Evolutionary conservation across 129 eudicot species (phyloP).

Genomic region (Mikania micrantha): DNA sequence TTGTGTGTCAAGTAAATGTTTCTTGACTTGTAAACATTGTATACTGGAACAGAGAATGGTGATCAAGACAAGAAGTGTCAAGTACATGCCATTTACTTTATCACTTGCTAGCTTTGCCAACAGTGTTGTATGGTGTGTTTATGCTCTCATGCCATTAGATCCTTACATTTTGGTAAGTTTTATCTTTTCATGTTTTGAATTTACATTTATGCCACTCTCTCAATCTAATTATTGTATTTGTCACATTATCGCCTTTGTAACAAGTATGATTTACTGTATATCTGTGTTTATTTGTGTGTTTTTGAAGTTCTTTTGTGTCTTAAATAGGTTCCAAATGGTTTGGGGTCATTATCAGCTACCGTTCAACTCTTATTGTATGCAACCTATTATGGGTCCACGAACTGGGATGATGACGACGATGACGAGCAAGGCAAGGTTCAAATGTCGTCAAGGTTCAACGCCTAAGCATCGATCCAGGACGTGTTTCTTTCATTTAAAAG

Average conservation of each 20-base stretch:
- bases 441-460: constrained; percentile 25
- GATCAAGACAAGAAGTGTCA: constrained; percentile 78
- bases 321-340: constrained; percentile 66
- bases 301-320: not conserved
- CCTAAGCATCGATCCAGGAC: constrained; percentile 13
- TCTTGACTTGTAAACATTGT: too few relatives aligned
- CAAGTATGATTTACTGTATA: not conserved
- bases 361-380: constrained; percentile 62
- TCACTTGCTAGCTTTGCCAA: constrained; percentile 61
- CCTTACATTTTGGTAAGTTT: constrained; percentile 55
- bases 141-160: constrained; percentile 65
- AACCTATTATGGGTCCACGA: constrained; percentile 47
- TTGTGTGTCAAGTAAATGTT: not conserved
- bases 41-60: constrained; percentile 63
- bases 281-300: not conserved
- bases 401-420: constrained; percentile 55
- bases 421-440: constrained; percentile 26
- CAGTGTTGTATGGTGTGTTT: constrained; percentile 52
- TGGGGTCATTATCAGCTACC: constrained; percentile 53
- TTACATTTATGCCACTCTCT: not conserved
- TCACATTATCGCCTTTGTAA: too few relatives aligned
- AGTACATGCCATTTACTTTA: constrained; percentile 73
- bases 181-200: constrained; percentile 4
- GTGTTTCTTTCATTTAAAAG: not conserved
- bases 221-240: too few relatives aligned